A percentile compares a stretch with the other conserved stretches of the same genome.
These are phyloP conservation scores for Dictyostelium citrinum DNA, from an alignment of 78 protist species.

Conservation along the genomic window DNA sequence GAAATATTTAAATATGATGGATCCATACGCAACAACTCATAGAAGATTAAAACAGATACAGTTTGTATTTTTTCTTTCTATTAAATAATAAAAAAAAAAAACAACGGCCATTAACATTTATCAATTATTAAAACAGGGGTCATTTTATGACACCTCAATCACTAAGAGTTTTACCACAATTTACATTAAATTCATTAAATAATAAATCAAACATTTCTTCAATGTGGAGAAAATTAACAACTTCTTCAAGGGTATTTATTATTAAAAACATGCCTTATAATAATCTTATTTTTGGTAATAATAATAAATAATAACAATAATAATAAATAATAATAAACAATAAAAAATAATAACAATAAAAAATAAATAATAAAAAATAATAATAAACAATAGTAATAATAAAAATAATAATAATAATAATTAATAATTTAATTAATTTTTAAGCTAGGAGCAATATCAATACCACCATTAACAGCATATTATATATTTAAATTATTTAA, in stretches of 20 bases:
- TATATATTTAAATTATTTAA: slow-evolving; percentile 32
- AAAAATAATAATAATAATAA: too few species aligned
- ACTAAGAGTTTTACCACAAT: slow-evolving; percentile 32
- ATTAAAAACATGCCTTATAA: too few species aligned
- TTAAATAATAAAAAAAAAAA: too few species aligned
- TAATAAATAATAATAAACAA: too few species aligned
- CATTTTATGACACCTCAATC: slow-evolving; percentile 62
- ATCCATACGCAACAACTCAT: slow-evolving; percentile 15
- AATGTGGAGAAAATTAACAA: slow-evolving; percentile 33
- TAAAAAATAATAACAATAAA: too few species aligned
- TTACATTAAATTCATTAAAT: neutral
- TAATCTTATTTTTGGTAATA: too few species aligned
- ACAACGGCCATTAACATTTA: too few species aligned
- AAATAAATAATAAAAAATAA: too few species aligned
- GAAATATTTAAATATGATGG: slow-evolving; percentile 12
- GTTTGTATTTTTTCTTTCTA: slow-evolving; percentile 15
- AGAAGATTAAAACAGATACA: slow-evolving; percentile 76
- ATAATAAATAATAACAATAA: too few species aligned
- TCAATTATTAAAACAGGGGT: too few species aligned
- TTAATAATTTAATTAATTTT: too few species aligned
- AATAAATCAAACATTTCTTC: neutral
- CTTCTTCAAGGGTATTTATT: slow-evolving; percentile 8
- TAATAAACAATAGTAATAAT: too few species aligned
- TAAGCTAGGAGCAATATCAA: neutral
- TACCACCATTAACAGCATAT: slow-evolving; percentile 60